Base-by-base conservation (phyloP, 140 eudicot genomes). In the Anethum foeniculum region DNA sequence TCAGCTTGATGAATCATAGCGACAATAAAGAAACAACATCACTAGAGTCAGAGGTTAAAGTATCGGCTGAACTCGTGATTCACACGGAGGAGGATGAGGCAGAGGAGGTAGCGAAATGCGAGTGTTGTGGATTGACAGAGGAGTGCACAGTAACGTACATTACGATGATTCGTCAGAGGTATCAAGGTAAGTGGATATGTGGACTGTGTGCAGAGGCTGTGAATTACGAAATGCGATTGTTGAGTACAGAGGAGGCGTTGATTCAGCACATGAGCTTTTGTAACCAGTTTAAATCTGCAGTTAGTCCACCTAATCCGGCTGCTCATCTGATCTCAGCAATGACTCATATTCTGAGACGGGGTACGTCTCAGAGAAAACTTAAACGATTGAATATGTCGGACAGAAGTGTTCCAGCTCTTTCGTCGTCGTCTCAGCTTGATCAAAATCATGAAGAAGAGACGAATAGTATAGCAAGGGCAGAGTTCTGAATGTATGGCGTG, bases 161-260 rank as follows among this genome's bases (percentile, higher is more conserved):
- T 15, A 72, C 76, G 25, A 85, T 23, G 25, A 86, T 90, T 41
- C 84, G 86, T 11, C 85, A 85, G 48, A 83, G 94, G 30, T 90
- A 84, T 32, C 73, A 84, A 13, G 98, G 98, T 0, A 90, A 90
- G 76, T 94, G 98, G 98, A 84, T 94, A 0, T 94, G 98, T 73
- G 97, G 97, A 71, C 88, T 94, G 41, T 94, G 98, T 67, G 86
- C 91, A 0, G 98, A 92, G 60, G 97, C 97, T 4, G 89, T 94
- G 2, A 86, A 90, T 27, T 89, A 92, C 30, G 97, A 92, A 32
- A 82, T 85, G 51, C 51, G 87, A 79, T 65, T 86, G 64, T 69
- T 92, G 12, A 85, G 54, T 51, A 82, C 86, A 0, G 89, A 90
- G 30, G 97, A 94, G 32, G 98, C 97, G 0, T 47, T 94, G 86